Percentiles rank a stretch among this genome's conserved stretches.
Conservation (phyloP, 495 filamentous ascomycete species). For the Penicilliopsis zonata region DNA sequence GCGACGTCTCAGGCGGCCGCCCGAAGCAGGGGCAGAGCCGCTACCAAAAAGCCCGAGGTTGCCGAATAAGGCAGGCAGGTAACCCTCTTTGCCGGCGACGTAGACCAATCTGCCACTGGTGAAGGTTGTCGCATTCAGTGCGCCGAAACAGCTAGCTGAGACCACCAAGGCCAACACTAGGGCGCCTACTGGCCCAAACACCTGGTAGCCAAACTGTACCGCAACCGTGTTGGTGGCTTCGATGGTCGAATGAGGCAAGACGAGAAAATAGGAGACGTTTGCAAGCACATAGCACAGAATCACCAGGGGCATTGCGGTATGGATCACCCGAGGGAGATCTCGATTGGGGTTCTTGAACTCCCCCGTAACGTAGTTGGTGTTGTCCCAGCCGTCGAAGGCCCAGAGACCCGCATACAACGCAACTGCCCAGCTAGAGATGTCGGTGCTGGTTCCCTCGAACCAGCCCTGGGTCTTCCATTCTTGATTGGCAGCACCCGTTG, state of each 20-base stretch:
- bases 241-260: constrained; percentile 71
- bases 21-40: constrained; percentile 10
- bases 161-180: constrained; percentile 84
- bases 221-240: constrained; percentile 84
- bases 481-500: constrained; percentile 56
- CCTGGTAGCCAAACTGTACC: constrained; percentile 81
- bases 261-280: constrained; percentile 88
- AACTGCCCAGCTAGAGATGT: constrained; percentile 74
- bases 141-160: constrained; percentile 77
- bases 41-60: constrained; percentile 60
- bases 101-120: constrained; percentile 88
- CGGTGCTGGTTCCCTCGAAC: constrained; percentile 78
- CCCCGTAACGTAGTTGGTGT: constrained; percentile 96
- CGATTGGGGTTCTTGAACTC: constrained; percentile 87
- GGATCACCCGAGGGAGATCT: constrained; percentile 88
- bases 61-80: constrained; percentile 74
- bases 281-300: constrained; percentile 83
- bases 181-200: constrained; percentile 75
- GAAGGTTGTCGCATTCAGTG: constrained; percentile 90
- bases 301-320: constrained; percentile 92
- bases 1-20: constrained; percentile 38
- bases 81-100: constrained; percentile 89
- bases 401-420: constrained; percentile 92
- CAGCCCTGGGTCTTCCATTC: constrained; percentile 84
- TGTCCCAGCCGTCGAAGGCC: constrained; percentile 99